These are phyloP conservation scores for Neurospora sp. DNA, from an alignment of 2,329 filamentous ascomycete genomes.

Conservation along the genomic window DNA sequence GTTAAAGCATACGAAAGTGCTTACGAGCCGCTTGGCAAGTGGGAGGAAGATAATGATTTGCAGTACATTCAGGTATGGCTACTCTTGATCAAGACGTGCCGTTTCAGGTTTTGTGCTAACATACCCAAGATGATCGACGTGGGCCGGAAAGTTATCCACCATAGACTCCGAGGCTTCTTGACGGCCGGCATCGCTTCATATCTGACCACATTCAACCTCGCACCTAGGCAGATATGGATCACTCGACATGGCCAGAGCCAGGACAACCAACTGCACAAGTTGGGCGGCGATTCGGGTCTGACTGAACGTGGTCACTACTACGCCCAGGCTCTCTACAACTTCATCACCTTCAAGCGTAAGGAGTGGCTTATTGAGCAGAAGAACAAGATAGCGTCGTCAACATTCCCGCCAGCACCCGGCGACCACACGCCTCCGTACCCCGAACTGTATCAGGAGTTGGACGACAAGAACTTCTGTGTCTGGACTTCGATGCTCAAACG, in stretches of 20 bases:
- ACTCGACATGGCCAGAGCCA: slow-evolving; percentile 85
- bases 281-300: slow-evolving; percentile 81
- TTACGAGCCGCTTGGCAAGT: slow-evolving; percentile 81
- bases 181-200: slow-evolving; percentile 90
- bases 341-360: slow-evolving; percentile 70
- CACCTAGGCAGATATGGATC: slow-evolving; percentile 95
- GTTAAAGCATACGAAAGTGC: slow-evolving; percentile 90
- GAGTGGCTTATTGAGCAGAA: slow-evolving; percentile 78
- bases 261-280: slow-evolving; percentile 79
- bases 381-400: slow-evolving; percentile 62
- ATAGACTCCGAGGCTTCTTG: slow-evolving; percentile 84
- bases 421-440: slow-evolving; percentile 94
- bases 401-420: slow-evolving; percentile 82
- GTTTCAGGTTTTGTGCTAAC: slow-evolving; percentile 17
- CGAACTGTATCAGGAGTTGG: slow-evolving; percentile 59
- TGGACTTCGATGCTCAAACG: slow-evolving; percentile 97
- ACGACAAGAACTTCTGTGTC: slow-evolving; percentile 88
- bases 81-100: neutral
- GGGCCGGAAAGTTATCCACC: slow-evolving; percentile 83
- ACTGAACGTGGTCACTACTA: slow-evolving; percentile 74
- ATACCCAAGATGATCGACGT: slow-evolving; percentile 77
- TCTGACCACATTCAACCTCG: slow-evolving; percentile 91
- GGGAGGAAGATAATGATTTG: slow-evolving; percentile 82
- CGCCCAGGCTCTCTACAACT: slow-evolving; percentile 66
- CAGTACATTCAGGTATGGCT: slow-evolving; percentile 69